Evolutionary conservation across 78 protist genomes (phyloP), one percentile per base, ranked within the genome.

Genomic region (Ministeria vibrans): DNA sequence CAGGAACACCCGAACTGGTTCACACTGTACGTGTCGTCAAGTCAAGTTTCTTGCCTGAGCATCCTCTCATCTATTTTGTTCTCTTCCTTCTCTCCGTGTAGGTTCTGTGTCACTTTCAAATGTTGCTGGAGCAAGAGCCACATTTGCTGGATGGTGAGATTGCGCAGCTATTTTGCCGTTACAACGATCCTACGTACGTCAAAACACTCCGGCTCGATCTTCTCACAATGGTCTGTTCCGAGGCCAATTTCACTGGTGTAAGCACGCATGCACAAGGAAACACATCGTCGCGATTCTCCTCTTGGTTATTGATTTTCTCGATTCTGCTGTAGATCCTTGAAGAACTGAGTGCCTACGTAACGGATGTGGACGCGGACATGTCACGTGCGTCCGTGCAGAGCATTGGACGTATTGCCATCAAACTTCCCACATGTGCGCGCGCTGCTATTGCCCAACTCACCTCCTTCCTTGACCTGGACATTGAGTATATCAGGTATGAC

Each of bases 121-220:
- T 88, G 22, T 72, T 88, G 53, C 62, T 78, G 51, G 6, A 22
- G 39, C 79, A 78, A 3, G n/a, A 43, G 32, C 91, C 92, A 28
- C 79, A 46, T 0, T 36, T 82, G 22, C 85, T 87, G 75, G 81
- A 36, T 18, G 70, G 36, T n/a, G 82, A 85, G 45, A 78, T 27
- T 51, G 77, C 71, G 42, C 61, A 46, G 70, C 83, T 87, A 18
- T 78, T 78, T 41, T 13, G 11, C 4, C 69, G 86, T 11, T 80
- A 75, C 77, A 78, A 46, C 76, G 92, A 89, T 36, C 92, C 90
- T 2, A 2, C 78, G 36, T 83, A 68, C 42, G 78, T 87, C 34
- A 82, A 78, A 55, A 30, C 36, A 30, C 41, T 87, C 45, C 83
- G 83, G 84, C 77, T 87, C 25, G 86, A 71, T 11, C 84, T 87